phyloP scores from a whole-genome alignment of 148 eudicot species.

The Persicaria tinctoria region DNA sequence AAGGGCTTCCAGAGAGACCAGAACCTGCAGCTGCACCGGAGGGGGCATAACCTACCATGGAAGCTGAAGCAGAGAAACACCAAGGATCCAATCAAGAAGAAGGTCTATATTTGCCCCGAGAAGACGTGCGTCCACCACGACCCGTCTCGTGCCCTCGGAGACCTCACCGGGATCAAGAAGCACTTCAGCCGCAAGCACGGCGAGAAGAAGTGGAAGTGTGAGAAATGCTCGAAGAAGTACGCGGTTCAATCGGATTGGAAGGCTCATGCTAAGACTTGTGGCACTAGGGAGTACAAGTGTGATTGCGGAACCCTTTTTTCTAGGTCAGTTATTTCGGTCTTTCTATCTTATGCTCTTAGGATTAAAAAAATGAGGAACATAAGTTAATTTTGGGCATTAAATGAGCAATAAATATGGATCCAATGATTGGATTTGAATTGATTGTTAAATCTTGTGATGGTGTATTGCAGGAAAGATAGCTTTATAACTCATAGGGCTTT shows the following conservation, averaged over 20 bases:
- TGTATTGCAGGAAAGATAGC: constrained; percentile 72
- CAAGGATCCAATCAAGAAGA: constrained; percentile 48
- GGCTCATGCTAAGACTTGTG: constrained; percentile 89
- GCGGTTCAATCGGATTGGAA: constrained; percentile 96
- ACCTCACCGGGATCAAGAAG: constrained; percentile 84
- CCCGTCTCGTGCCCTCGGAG: constrained; percentile 85
- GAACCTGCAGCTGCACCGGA: constrained; percentile 74
- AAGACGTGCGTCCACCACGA: constrained; percentile 82
- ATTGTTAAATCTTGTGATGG: not conserved
- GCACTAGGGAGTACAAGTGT: constrained; percentile 91
- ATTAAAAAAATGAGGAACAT: too few species aligned
- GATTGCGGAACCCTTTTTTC: constrained; percentile 97
- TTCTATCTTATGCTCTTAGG: too few species aligned
- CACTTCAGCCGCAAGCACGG: constrained; percentile 88
- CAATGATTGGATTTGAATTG: not conserved
- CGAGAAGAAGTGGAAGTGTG: constrained; percentile 93
- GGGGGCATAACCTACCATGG: constrained; percentile 92
- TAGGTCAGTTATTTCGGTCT: constrained; percentile 30
- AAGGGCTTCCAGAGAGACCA: constrained; percentile 93
- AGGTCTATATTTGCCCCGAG: constrained; percentile 85
- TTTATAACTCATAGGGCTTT: constrained; percentile 95
- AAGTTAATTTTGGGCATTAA: not conserved
- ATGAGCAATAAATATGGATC: not conserved
- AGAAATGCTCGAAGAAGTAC: constrained; percentile 85
- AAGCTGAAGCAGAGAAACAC: constrained; percentile 53